These are phyloP conservation scores for Entomophthora muscae DNA, from an alignment of 371 early-diverging fungal genomes.

Conservation along the genomic window DNA sequence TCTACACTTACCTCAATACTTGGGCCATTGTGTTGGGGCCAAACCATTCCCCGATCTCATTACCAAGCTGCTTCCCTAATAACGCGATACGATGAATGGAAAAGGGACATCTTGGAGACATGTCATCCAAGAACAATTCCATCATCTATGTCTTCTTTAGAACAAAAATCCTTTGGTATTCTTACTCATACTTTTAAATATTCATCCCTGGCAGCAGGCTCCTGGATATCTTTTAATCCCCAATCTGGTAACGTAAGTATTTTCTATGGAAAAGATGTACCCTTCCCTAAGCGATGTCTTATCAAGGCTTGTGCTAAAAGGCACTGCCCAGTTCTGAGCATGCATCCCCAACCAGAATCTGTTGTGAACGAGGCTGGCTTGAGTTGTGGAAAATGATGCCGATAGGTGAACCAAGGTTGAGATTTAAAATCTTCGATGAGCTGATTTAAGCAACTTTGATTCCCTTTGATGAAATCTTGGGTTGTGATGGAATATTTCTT, in stretches of 20 bases:
- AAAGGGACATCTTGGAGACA: conserved; percentile 51
- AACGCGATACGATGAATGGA: conserved; percentile 84
- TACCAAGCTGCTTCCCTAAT: conserved; percentile 67
- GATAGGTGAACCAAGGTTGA: conserved; percentile 84
- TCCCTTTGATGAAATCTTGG: not conserved
- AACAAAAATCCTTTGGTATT: not conserved
- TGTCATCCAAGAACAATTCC: conserved; percentile 67
- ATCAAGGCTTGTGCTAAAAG: conserved; percentile 71
- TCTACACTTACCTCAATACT: conserved; percentile 65
- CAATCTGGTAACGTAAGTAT: conserved; percentile 18
- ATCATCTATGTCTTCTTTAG: conserved; percentile 30
- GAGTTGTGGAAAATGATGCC: conserved; percentile 69
- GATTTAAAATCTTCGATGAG: conserved; percentile 56
- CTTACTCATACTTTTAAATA: conserved; percentile 3
- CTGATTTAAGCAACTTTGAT: not conserved
- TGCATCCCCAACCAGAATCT: conserved; percentile 93
- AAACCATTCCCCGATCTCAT: conserved; percentile 92
- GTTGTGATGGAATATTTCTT: conserved; percentile 4
- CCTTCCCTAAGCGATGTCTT: conserved; percentile 45
- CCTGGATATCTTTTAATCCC: conserved; percentile 21
- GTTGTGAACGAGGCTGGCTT: conserved; percentile 58
- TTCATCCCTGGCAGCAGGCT: conserved; percentile 4
- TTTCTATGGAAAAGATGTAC: conserved; percentile 16
- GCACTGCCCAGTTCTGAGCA: conserved; percentile 90
- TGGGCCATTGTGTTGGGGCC: conserved; percentile 86